A percentile compares a stretch with the other conserved stretches of the same genome.
phyloP scores from a whole-genome alignment of 2,329 filamentous ascomycete genomes.

The Fusarium sterilihyphosum region DNA sequence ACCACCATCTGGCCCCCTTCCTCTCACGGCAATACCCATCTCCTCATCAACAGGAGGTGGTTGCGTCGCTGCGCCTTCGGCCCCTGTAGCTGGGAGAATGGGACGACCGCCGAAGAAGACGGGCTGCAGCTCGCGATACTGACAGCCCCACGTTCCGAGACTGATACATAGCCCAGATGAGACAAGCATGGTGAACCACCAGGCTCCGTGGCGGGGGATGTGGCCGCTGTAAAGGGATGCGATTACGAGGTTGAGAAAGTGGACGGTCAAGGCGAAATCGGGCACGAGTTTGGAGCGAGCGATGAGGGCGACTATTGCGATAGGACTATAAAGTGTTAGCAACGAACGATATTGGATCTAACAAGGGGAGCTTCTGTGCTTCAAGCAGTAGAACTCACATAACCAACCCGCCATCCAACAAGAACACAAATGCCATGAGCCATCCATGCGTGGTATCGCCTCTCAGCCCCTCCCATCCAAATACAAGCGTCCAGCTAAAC shows the following conservation, averaged over 20 bases:
- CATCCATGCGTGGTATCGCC: slow-evolving; percentile 71
- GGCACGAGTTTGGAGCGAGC: slow-evolving; percentile 92
- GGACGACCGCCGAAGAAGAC: slow-evolving; percentile 81
- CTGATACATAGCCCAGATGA: slow-evolving; percentile 60
- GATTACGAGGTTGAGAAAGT: slow-evolving; percentile 81
- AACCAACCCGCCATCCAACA: slow-evolving; percentile 64
- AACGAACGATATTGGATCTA: neutral
- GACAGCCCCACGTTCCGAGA: slow-evolving; percentile 89
- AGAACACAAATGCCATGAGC: slow-evolving; percentile 67
- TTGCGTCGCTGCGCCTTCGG: slow-evolving; percentile 27
- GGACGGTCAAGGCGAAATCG: slow-evolving; percentile 91
- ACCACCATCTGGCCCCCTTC: slow-evolving; percentile 62
- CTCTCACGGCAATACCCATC: slow-evolving; percentile 62
- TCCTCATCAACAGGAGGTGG: slow-evolving; percentile 55
- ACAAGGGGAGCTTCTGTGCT: neutral
- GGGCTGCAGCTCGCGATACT: slow-evolving; percentile 86
- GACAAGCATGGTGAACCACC: slow-evolving; percentile 76
- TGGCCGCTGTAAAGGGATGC: slow-evolving; percentile 81
- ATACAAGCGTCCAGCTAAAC: slow-evolving; percentile 64
- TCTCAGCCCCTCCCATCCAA: slow-evolving; percentile 67
- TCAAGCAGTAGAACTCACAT: slow-evolving; percentile 51
- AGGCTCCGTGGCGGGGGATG: slow-evolving; percentile 81
- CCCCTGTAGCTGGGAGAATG: slow-evolving; percentile 46
- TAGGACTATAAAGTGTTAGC: slow-evolving; percentile 66
- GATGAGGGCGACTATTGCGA: slow-evolving; percentile 85